Percentiles rank a stretch among this genome's conserved stretches.
These are phyloP conservation scores for Magnusiomyces suaveolens DNA, from an alignment of 1,139 yeast genomes.

Conservation along the genomic window DNA sequence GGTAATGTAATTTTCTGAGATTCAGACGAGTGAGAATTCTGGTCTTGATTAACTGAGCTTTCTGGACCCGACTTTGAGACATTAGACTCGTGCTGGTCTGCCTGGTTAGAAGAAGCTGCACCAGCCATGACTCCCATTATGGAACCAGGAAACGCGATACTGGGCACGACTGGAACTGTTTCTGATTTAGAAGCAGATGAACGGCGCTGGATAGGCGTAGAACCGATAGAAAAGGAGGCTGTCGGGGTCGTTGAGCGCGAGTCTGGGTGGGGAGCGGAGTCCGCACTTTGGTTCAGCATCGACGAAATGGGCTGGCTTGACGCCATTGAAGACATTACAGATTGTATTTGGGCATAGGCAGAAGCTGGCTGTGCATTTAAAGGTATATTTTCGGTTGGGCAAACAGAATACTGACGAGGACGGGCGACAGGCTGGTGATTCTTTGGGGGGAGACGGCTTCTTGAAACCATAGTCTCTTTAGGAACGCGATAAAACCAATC, in stretches of 20 bases:
- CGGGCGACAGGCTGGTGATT: slow-evolving; percentile 1
- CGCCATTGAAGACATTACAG: neutral
- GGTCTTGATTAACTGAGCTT: no score
- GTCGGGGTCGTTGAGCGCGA: neutral
- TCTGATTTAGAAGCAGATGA: neutral
- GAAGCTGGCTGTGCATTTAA: neutral
- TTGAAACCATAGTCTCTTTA: slow-evolving; percentile 23
- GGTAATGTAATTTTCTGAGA: neutral
- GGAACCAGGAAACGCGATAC: neutral
- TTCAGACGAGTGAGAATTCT: neutral
- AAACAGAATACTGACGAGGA: slow-evolving; percentile 13
- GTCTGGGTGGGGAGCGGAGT: neutral
- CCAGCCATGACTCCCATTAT: neutral
- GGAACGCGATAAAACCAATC: slow-evolving; percentile 73
- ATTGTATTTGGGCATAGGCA: neutral
- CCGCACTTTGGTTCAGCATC: neutral
- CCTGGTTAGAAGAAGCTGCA: neutral
- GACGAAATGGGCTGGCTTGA: neutral
- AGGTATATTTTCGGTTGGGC: slow-evolving; percentile 7
- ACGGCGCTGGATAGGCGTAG: neutral
- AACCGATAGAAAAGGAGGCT: neutral
- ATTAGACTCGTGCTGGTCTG: neutral
- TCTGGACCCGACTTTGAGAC: neutral
- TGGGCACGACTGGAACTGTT: neutral
- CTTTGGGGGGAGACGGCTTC: neutral